phyloP scores from a whole-genome alignment of 306 rosid genomes.

The Fagus crenata region DNA sequence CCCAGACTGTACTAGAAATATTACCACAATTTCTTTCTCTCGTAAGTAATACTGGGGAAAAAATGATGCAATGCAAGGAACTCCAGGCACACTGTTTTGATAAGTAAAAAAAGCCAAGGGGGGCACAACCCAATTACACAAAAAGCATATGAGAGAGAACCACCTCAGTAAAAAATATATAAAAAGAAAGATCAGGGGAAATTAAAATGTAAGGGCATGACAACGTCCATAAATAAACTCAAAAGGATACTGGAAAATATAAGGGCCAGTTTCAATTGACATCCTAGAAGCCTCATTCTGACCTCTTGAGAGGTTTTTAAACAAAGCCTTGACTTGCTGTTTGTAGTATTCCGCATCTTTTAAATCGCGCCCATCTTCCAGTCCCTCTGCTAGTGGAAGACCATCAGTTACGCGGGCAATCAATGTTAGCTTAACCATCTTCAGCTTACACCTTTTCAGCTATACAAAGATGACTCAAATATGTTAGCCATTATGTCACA shows the following conservation, averaged over 20 bases:
- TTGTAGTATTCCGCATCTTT: conserved; percentile 73
- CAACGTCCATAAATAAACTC: background rate
- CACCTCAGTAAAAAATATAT: background rate
- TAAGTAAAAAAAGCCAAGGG: background rate
- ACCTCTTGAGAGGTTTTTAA: conserved; percentile 84
- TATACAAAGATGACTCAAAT: conserved; percentile 26
- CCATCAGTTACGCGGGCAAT: conserved; percentile 97
- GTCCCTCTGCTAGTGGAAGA: conserved; percentile 88
- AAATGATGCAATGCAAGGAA: background rate
- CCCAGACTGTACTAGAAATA: background rate
- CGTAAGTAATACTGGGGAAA: background rate
- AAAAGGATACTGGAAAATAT: conserved; percentile 88
- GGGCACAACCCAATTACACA: background rate
- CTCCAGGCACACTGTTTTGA: background rate
- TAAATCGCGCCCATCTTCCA: conserved; percentile 86
- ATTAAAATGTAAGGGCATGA: background rate
- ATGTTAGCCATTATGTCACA: conserved; percentile 18
- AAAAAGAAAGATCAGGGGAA: background rate
- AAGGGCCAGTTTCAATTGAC: conserved; percentile 93
- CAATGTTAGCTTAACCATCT: conserved; percentile 96
- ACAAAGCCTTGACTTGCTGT: conserved; percentile 91
- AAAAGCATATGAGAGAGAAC: background rate
- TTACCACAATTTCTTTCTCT: background rate
- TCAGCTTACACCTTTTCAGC: conserved; percentile 36
- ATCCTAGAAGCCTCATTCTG: conserved; percentile 94